Conservation (phyloP, 768 basidiomycete genomes). For the Sarcodon aspratus region DNA sequence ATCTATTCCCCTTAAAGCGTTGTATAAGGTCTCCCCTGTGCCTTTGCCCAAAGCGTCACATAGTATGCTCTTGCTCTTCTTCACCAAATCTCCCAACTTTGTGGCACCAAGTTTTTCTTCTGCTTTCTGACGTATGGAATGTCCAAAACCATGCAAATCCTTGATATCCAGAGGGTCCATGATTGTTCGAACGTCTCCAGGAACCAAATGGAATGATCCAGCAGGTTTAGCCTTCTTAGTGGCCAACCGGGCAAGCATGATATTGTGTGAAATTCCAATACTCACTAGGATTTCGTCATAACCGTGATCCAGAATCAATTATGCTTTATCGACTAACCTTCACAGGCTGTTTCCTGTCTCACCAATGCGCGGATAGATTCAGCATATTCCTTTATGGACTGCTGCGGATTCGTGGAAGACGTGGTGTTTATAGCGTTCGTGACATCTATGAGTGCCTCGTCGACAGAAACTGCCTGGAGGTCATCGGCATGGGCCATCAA, state of each 20-base stretch:
- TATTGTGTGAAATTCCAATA: constrained; percentile 87
- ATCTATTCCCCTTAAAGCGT: constrained; percentile 78
- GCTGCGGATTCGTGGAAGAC: constrained; percentile 21
- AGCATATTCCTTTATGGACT: constrained; percentile 60
- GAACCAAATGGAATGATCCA: constrained; percentile 64
- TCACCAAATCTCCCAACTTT: constrained; percentile 55
- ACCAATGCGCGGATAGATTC: constrained; percentile 74
- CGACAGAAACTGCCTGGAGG: constrained; percentile 90
- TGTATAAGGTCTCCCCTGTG: constrained; percentile 78
- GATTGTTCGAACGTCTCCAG: constrained; percentile 37
- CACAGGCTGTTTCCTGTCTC: constrained; percentile 69
- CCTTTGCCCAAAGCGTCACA: constrained; percentile 67
- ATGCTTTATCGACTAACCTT: constrained; percentile 36
- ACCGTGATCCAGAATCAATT: neutral
- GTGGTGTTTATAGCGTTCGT: constrained; percentile 59
- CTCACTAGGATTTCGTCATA: constrained; percentile 42
- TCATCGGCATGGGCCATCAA: constrained; percentile 86
- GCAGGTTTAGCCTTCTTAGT: constrained; percentile 89
- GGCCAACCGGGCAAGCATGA: constrained; percentile 86
- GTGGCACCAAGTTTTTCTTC: constrained; percentile 66
- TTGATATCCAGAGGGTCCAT: constrained; percentile 63
- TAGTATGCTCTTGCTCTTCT: constrained; percentile 51
- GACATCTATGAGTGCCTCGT: constrained; percentile 91
- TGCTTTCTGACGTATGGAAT: constrained; percentile 66
- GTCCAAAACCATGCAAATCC: constrained; percentile 83